phyloP scores from a whole-genome alignment of 805 yeast genomes.

The Vanderwaltozyma yarrowii region DNA sequence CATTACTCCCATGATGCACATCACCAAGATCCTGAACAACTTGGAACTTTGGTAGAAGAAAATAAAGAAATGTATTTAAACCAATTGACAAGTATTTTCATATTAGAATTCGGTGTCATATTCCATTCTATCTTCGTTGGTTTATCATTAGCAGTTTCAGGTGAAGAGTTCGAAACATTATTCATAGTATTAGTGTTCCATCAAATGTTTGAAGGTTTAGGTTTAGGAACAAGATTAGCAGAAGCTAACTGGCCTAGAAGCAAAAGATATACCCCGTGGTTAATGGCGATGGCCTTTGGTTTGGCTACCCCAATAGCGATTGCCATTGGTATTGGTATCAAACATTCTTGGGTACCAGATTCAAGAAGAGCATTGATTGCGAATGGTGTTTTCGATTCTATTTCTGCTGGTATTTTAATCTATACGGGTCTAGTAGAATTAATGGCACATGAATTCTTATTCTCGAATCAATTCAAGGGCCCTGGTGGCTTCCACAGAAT shows the following conservation, averaged over 20 bases:
- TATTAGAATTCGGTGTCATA: conserved; percentile 68
- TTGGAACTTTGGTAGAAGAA: conserved; percentile 6
- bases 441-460: conserved; percentile 62
- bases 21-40: conserved; percentile 8
- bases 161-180: conserved; percentile 61
- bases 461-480: conserved; percentile 55
- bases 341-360: conserved; percentile 49
- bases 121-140: conserved; percentile 83
- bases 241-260: conserved; percentile 40
- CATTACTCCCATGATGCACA: conserved; percentile 6
- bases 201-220: conserved; percentile 80
- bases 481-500: conserved; percentile 40
- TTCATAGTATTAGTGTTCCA: conserved; percentile 65
- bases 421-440: conserved; percentile 73
- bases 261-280: conserved; percentile 46
- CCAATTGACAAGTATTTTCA: conserved; percentile 44
- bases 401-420: conserved; percentile 68
- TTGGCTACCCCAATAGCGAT: conserved; percentile 65
- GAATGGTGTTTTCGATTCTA: conserved; percentile 64
- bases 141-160: conserved; percentile 64
- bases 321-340: conserved; percentile 70
- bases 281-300: conserved; percentile 39
- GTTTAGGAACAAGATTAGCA: conserved; percentile 71
- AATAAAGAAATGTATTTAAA: conserved; percentile 41
- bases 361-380: conserved; percentile 50